These are phyloP conservation scores for Draba incana DNA, from an alignment of 345 rosid genomes.

Conservation along the genomic window DNA sequence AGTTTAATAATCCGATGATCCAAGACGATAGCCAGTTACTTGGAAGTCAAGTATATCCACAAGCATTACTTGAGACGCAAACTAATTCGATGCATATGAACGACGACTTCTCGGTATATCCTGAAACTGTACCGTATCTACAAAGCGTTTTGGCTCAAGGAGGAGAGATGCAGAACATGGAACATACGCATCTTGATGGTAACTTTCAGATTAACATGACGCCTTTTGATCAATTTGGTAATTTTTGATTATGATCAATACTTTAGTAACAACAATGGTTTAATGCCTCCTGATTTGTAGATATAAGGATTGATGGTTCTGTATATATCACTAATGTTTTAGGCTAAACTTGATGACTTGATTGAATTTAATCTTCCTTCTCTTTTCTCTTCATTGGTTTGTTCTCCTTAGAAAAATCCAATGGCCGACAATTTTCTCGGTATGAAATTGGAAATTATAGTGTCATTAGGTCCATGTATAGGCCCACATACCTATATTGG, in stretches of 20 bases:
- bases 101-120: not conserved
- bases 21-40: not conserved
- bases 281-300: not conserved
- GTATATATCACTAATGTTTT: not conserved
- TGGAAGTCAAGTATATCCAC: not conserved
- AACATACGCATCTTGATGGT: not conserved
- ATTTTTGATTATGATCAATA: not conserved
- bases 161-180: not conserved
- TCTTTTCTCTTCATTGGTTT: too few relatives aligned
- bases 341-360: too few relatives aligned
- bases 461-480: too few relatives aligned
- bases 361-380: too few relatives aligned
- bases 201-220: not conserved
- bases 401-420: too few relatives aligned
- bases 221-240: not conserved
- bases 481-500: too few relatives aligned
- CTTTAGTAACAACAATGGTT: not conserved
- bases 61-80: conserved; percentile 9
- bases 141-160: not conserved
- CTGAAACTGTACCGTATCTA: not conserved
- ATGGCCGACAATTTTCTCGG: too few relatives aligned
- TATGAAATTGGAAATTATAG: too few relatives aligned
- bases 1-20: not conserved
- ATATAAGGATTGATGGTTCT: not conserved
- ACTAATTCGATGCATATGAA: not conserved